Evolutionary conservation across 2,329 filamentous ascomycete species (phyloP), one percentile per base, ranked within the genome.

Genomic region (Xylariomycetidae sp.): DNA sequence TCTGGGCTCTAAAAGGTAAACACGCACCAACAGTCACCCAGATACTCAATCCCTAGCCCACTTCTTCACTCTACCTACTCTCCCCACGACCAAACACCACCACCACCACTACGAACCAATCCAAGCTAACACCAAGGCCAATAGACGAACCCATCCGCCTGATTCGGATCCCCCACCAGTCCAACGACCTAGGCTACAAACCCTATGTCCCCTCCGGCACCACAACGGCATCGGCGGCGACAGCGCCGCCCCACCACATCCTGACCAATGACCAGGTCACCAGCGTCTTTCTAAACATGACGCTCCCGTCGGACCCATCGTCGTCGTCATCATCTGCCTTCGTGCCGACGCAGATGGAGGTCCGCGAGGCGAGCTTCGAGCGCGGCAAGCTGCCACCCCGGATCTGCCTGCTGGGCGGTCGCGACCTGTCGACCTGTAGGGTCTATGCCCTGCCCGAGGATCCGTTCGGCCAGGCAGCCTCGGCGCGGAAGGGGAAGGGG

Each of bases 301-400:
- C 37, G 7, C 38, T 58, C 8, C 53, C 56, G 4, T 37, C 33
- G n/a, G 42, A 56, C n/a, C n/a, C n/a, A n/a, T n/a, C n/a, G n/a
- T n/a, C n/a, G n/a, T 23, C 20, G n/a, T 23, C 20, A n/a, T 8
- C 8, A 12, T 35, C 53, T 2, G 45, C 39, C 12, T 67, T 67
- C 33, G 38, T 44, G 4, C 72, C 72, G 1, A 52, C 65, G 3
- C 61, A 63, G 33, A 75, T 80, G 69, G 68, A 77, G 40, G 64
- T 74, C 6, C 64, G 68, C 30, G 63, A 63, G 20, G 59, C 54
- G 20, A 68, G 60, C 25, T 56, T 59, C 6, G 48, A 62, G 14
- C 58, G 68, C 26, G 70, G 69, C 3, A 62, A 67, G 16, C 53
- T 75, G 9, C 68, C 73, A 2, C 58, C 63, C 3, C 61, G 74